Evolutionary conservation across 2,329 filamentous ascomycete genomes (phyloP).

Genomic region (Didymella pomorum): DNA sequence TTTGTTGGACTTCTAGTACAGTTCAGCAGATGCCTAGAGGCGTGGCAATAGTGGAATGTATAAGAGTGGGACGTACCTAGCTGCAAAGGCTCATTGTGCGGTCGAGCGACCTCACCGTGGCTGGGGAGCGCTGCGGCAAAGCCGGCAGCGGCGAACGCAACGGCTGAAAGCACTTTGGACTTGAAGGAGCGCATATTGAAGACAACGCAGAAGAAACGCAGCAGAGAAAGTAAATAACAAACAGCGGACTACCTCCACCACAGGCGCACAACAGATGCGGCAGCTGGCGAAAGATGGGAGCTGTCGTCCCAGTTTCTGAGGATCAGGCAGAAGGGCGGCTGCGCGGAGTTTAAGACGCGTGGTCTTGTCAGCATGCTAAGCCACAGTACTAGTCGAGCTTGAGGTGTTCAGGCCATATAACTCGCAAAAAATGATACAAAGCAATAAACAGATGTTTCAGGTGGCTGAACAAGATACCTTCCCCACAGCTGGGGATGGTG

Average conservation of each 20-base stretch:
- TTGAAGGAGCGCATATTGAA: constrained; percentile 44
- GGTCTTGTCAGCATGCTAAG: constrained; percentile 25
- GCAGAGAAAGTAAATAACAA: constrained; percentile 19
- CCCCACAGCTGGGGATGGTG: background rate
- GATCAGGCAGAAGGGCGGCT: constrained; percentile 24
- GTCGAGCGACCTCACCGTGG: constrained; percentile 26
- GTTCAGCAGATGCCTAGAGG: constrained; percentile 45
- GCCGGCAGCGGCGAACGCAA: constrained; percentile 38
- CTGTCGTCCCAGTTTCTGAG: constrained; percentile 17
- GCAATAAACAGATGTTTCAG: constrained; percentile 3
- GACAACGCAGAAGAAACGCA: constrained; percentile 10
- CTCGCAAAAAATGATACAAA: background rate
- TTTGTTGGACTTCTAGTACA: constrained; percentile 42
- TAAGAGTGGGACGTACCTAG: constrained; percentile 42
- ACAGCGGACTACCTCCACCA: constrained; percentile 22
- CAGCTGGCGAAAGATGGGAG: constrained; percentile 9
- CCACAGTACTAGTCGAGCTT: constrained; percentile 26
- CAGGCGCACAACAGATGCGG: constrained; percentile 4
- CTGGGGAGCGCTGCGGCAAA: constrained; percentile 40
- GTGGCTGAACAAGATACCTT: background rate
- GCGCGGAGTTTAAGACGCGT: constrained; percentile 19
- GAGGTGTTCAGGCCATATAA: background rate
- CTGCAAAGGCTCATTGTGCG: constrained; percentile 35
- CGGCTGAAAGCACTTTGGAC: constrained; percentile 43
- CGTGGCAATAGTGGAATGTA: constrained; percentile 37